Conservation (phyloP, 192 early-diverging fungal genomes). For the Haplosporangium gracile region DNA sequence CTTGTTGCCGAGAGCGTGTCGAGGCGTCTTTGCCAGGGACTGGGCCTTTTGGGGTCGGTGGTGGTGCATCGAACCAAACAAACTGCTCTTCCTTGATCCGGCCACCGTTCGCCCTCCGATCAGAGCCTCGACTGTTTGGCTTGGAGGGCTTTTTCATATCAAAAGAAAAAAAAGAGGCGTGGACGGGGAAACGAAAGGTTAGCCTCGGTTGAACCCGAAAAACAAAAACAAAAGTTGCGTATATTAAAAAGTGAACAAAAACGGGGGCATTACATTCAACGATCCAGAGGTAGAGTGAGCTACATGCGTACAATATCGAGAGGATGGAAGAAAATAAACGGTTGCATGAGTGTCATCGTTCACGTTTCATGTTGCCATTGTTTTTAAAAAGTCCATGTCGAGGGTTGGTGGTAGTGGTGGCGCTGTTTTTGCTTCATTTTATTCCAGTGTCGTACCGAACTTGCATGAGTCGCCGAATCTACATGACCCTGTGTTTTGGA, state of each 20-base stretch:
- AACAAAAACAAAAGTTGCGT: background rate
- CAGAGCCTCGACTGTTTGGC: background rate
- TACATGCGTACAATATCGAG: background rate
- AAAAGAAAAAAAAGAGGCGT: background rate
- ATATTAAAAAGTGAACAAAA: background rate
- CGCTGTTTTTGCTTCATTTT: background rate
- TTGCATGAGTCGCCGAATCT: conserved; percentile 15
- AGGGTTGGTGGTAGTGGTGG: background rate
- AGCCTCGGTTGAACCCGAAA: background rate
- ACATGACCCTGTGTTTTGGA: conserved; percentile 22
- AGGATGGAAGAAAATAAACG: background rate
- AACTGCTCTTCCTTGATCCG: background rate
- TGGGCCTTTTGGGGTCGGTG: background rate
- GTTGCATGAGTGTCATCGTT: background rate
- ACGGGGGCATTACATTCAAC: background rate
- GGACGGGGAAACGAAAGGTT: background rate
- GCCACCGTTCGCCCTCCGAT: background rate
- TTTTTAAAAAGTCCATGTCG: background rate
- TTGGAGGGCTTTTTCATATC: background rate
- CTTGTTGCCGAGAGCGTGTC: conserved; percentile 17
- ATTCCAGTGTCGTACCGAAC: conserved; percentile 10
- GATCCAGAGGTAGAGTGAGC: background rate
- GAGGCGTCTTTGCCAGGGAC: background rate
- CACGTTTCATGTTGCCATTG: background rate
- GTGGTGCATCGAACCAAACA: conserved; percentile 32